Percentiles rank a stretch among this genome's conserved stretches.
These are phyloP conservation scores for Casuarina cunninghamiana DNA, from an alignment of 306 rosid genomes.

Conservation along the genomic window DNA sequence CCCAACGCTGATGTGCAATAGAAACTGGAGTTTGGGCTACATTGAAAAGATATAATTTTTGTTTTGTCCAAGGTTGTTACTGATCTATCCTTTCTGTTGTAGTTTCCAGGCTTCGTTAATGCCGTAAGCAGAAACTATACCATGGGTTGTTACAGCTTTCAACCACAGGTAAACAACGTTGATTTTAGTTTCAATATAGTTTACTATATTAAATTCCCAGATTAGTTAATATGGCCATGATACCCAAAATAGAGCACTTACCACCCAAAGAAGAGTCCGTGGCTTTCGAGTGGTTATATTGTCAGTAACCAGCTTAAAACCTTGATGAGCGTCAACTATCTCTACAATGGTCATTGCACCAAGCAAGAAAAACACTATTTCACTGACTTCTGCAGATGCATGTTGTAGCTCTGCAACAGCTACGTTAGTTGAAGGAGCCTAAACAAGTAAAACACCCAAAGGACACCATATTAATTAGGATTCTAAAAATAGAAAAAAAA, in stretches of 20 bases:
- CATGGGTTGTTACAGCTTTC: background rate
- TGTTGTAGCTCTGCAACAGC: slow-evolving; percentile 85
- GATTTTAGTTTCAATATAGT: slow-evolving; percentile 15
- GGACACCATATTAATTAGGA: background rate
- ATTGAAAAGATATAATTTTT: background rate
- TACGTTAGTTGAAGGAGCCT: slow-evolving; percentile 95
- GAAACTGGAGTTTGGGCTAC: background rate
- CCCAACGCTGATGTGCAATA: background rate
- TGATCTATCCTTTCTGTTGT: background rate
- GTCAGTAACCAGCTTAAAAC: slow-evolving; percentile 94
- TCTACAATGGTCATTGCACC: slow-evolving; percentile 99
- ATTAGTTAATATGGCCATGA: slow-evolving; percentile 13
- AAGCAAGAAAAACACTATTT: slow-evolving; percentile 92
- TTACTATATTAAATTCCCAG: background rate
- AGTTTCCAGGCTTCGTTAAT: background rate
- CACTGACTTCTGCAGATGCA: slow-evolving; percentile 93
- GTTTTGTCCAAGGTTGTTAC: background rate
- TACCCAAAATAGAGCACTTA: slow-evolving; percentile 44
- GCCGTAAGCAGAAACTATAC: slow-evolving; percentile 1
- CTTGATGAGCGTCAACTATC: slow-evolving; percentile 92
- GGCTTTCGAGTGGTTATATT: slow-evolving; percentile 90
- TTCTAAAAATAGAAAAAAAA: slow-evolving; percentile 10
- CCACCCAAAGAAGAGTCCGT: slow-evolving; percentile 94
- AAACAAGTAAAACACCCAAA: slow-evolving; percentile 18
- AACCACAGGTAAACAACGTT: background rate